Percentiles rank a stretch among this genome's conserved stretches.
Evolutionary conservation across 345 rosid species (phyloP).

Genomic region (Diplotaxis tenuifolia): DNA sequence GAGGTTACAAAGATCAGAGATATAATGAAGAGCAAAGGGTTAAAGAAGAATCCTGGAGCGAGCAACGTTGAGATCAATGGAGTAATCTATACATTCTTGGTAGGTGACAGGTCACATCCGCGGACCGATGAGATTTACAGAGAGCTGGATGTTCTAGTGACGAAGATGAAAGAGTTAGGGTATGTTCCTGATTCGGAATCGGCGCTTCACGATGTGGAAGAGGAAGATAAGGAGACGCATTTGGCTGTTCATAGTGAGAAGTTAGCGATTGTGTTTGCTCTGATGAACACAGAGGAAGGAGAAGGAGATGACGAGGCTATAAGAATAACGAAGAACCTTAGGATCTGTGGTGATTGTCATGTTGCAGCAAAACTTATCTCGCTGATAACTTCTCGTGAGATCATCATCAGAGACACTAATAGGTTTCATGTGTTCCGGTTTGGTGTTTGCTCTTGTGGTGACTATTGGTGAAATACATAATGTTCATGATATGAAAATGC

Average conservation of each 20-base stretch:
- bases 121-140: constrained; percentile 47
- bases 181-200: constrained; percentile 62
- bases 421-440: constrained; percentile 61
- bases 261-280: constrained; percentile 66
- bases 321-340: constrained; percentile 72
- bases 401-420: constrained; percentile 59
- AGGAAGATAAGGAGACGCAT: constrained; percentile 76
- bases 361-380: constrained; percentile 69
- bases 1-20: constrained; percentile 53
- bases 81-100: constrained; percentile 56
- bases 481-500: constrained; percentile 8
- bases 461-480: constrained; percentile 51
- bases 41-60: constrained; percentile 59
- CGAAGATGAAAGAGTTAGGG: constrained; percentile 66
- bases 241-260: constrained; percentile 78
- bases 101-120: constrained; percentile 57
- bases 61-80: constrained; percentile 63
- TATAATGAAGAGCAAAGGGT: constrained; percentile 56
- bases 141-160: constrained; percentile 51
- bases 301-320: constrained; percentile 45
- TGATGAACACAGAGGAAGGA: constrained; percentile 50
- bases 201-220: constrained; percentile 79
- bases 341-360: constrained; percentile 76
- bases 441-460: constrained; percentile 72
- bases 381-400: constrained; percentile 54